A percentile compares a stretch with the other conserved stretches of the same genome.
Evolutionary conservation across 2,329 filamentous ascomycete species (phyloP).

Genomic region (Thermoascus crustaceus): DNA sequence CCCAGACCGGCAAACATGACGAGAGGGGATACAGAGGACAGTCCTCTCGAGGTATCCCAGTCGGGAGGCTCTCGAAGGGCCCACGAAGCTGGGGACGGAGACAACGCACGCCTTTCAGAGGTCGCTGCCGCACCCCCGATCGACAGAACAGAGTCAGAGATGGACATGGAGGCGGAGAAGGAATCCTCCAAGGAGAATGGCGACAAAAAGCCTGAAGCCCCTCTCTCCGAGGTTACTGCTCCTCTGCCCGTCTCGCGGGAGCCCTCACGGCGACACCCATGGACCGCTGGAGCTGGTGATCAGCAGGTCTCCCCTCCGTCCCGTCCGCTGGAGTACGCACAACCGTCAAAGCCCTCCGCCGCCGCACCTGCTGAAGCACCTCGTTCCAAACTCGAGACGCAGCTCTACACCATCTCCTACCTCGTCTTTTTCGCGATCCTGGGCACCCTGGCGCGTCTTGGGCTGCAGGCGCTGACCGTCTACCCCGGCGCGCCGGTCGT

Average conservation of each 20-base stretch:
- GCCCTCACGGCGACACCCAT: slow-evolving; percentile 29
- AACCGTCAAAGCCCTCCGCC: slow-evolving; percentile 11
- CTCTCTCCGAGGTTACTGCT: slow-evolving; percentile 20
- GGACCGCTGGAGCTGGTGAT: slow-evolving; percentile 30
- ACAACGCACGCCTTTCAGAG: slow-evolving; percentile 7
- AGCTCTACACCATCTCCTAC: slow-evolving; percentile 68
- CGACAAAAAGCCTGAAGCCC: slow-evolving; percentile 11
- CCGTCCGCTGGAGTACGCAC: too few species aligned
- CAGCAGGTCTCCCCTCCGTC: slow-evolving; percentile 10
- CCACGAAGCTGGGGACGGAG: slow-evolving; percentile 4
- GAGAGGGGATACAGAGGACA: slow-evolving; percentile 1
- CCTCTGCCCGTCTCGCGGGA: slow-evolving; percentile 39
- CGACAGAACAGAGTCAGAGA: background rate
- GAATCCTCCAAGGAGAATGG: slow-evolving; percentile 9
- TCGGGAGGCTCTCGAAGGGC: background rate
- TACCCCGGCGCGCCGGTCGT: slow-evolving; percentile 70
- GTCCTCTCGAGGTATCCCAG: background rate
- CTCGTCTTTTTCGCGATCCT: slow-evolving; percentile 77
- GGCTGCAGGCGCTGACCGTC: slow-evolving; percentile 67
- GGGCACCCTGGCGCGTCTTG: slow-evolving; percentile 75
- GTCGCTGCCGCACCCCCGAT: slow-evolving; percentile 3
- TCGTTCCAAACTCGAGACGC: slow-evolving; percentile 48
- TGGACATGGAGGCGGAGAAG: slow-evolving; percentile 1
- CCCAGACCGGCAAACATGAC: slow-evolving; percentile 3
- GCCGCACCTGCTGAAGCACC: slow-evolving; percentile 6